Percentiles rank a stretch among this genome's conserved stretches.
phyloP scores from a whole-genome alignment of 2,329 filamentous ascomycete genomes.

The Beauveria sp. region DNA sequence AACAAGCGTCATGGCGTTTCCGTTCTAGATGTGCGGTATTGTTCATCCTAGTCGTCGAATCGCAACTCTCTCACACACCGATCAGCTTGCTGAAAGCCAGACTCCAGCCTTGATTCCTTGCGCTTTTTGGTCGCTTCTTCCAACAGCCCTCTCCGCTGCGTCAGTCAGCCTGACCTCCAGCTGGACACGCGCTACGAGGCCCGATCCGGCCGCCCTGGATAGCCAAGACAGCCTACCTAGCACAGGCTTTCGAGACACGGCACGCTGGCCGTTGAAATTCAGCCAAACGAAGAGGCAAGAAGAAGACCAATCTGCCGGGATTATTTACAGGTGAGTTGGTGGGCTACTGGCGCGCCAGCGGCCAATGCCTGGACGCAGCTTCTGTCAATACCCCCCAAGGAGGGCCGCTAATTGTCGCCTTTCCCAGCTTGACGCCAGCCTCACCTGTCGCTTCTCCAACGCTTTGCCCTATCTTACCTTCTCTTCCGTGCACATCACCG shows the following conservation, averaged over 20 bases:
- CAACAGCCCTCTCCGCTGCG: neutral
- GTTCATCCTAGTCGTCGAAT: neutral
- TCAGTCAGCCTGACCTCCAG: conserved; percentile 4
- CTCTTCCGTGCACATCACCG: neutral
- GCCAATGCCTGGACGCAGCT: neutral
- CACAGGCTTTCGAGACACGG: neutral
- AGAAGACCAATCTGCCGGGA: neutral
- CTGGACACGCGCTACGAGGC: conserved; percentile 9
- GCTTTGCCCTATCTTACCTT: neutral
- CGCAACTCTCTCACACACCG: neutral
- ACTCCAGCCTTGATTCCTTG: no score
- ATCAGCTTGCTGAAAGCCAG: neutral
- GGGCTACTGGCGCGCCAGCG: neutral
- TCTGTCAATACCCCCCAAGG: neutral
- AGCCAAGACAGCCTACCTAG: neutral
- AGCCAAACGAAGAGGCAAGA: neutral
- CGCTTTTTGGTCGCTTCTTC: neutral
- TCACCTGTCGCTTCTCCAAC: neutral
- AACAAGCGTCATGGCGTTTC: neutral
- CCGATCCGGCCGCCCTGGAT: conserved; percentile 3
- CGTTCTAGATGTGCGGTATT: neutral
- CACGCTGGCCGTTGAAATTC: neutral
- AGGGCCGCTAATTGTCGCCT: neutral
- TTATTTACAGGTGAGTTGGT: neutral
- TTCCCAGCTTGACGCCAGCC: conserved; percentile 5